Base-by-base conservation (phyloP, 2,329 filamentous ascomycete species). In the Colletotrichum filicis region DNA sequence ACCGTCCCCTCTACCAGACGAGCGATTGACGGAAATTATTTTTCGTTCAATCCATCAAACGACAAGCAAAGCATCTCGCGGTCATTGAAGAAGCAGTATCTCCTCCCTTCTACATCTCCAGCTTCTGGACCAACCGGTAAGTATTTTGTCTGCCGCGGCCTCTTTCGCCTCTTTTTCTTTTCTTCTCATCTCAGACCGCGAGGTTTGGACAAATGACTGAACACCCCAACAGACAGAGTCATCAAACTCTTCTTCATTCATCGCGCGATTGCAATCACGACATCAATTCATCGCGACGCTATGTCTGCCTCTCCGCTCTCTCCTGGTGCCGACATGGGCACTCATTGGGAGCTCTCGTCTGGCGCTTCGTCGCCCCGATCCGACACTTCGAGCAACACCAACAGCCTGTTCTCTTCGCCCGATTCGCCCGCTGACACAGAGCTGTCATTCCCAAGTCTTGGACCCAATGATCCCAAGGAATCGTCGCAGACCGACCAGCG, bases 281-380 rank as follows among this genome's bases (percentile, higher is more conserved):
- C 56, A 57, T 3, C 22, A 32, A 16, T 26, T 11, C 28, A 57
- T 35, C 35, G 11, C 49, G 3, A 16, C 24, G 37, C 46, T 66
- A 73, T 73, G 71, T 53, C 37, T 12, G 6, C 56, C 56, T 61
- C 66, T 12, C 46, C n/a, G 5, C 22, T 19, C 22, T 22, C 49
- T 3, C 8, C 55, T 11, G 19, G 26, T 4, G 9, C 16, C 42
- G 61, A 57, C 24, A 1, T 52, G 12, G 49, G 22, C 28, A 24
- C 1, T 53, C 62, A 32, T 1, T 71, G 71, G 71, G 66, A 66
- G 28, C 9, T 49, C 7, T 56, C 60, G 2, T 73, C 71, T 24
- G n/a, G 35, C 24, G 19, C 46, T 14, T 73, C 60, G 11, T 37
- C 71, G 1, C 71, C 71, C 3, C 66, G 66, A 1, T 71, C 71